These are phyloP conservation scores for Durusdinium trenchii DNA, from an alignment of 73 alveolate genomes.

Conservation along the genomic window DNA sequence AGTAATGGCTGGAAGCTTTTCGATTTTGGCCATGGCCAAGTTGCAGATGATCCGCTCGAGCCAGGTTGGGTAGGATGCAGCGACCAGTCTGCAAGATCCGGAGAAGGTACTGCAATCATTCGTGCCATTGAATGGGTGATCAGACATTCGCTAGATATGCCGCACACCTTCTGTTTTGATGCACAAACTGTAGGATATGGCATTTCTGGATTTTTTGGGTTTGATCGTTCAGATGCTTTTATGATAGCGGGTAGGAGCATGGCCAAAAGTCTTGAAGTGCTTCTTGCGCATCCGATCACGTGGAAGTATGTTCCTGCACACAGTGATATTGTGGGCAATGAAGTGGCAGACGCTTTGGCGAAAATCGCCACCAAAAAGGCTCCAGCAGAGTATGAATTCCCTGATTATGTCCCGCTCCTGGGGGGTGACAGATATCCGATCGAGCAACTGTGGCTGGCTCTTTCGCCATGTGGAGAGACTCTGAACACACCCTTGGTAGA, in stretches of 20 bases:
- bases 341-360: background rate
- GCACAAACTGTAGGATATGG: background rate
- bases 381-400: background rate
- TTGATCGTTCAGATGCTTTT: background rate
- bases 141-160: background rate
- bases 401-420: background rate
- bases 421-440: background rate
- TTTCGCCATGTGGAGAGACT: background rate
- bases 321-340: background rate
- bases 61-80: too few relatives aligned
- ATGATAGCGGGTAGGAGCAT: too few relatives aligned
- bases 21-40: background rate
- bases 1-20: background rate
- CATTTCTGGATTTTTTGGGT: background rate
- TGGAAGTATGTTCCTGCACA: background rate
- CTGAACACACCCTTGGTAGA: background rate
- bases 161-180: background rate
- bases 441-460: background rate
- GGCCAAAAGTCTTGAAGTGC: background rate
- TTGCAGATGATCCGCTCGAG: background rate
- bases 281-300: background rate
- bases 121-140: background rate
- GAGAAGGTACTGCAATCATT: background rate
- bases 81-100: background rate
- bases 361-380: background rate